Evolutionary conservation across 2,329 filamentous ascomycete genomes (phyloP), one percentile per base, ranked within the genome.

Genomic region (Diaporthe velutina): DNA sequence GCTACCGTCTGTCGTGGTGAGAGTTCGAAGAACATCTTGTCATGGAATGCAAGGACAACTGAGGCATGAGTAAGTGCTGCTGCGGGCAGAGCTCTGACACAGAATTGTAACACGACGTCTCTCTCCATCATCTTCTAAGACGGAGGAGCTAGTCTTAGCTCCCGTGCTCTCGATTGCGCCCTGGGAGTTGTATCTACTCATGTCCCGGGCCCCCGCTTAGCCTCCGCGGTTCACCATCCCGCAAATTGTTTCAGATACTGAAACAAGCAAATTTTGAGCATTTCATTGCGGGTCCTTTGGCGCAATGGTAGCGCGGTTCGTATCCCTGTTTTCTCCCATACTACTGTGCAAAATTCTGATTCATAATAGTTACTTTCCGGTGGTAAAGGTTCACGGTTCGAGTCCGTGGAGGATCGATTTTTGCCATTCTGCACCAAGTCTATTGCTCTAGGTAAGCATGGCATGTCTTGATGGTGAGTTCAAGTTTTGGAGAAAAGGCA

Each of bases 321-420:
- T 0, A 15, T 8, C n/a, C n/a, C n/a, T n/a, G n/a, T n/a, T n/a
- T n/a, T n/a, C n/a, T n/a, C n/a, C n/a, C n/a, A n/a, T n/a, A n/a
- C n/a, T n/a, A n/a, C n/a, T n/a, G 12, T 10, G 25, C 10, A 28
- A 40, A 0, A 1, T 22, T 42, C 58, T 61, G 45, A 61, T 13
- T 1, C 2, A 12, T 2, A 1, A 3, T 22, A 61, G 42, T 60
- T 58, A 58, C 52, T 58, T 71, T 71, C 68, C 68, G 68, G 54
- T 71, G 68, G 52, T 58, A 58, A 50, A 71, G 68, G 68, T 60
- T 71, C 68, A 58, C 54, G 68, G 68, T 71, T 71, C 68, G 68
- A 71, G 68, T 58, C 68, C 68, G 54, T 48, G 68, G 68, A 57
- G 55, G 68, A 57, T 71, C 68, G 68, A 0, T 50, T 71, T 54